Evolutionary conservation across 2,329 filamentous ascomycete species (phyloP), one percentile per base, ranked within the genome.

Genomic region (Diaporthe humulicola): DNA sequence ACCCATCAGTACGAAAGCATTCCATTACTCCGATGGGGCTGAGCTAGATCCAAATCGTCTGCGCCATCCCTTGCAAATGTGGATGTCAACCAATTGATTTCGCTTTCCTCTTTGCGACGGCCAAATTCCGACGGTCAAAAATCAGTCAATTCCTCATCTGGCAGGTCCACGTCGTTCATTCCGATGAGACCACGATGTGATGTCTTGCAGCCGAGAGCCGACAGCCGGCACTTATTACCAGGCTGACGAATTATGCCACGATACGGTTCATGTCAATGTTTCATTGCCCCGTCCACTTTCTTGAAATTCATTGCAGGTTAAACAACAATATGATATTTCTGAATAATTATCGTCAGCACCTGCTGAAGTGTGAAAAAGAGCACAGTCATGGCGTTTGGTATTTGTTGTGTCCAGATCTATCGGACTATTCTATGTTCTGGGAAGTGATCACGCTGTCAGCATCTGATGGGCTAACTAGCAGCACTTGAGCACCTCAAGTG

Each of bases 21-120:
- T 40, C 33, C 30, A 40, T 54, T 14, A 40, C 64, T 54, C 40
- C 64, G 45, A 69, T n/a, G 28, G 64, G 64, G 64, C 64, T 40
- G 64, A 69, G 48, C 48, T 40, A 52, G 48, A 28, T 28, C n/a
- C 48, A 54, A 54, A 54, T 19, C 28, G 48, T 69, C 22, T 38
- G 14, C 19, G 14, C 45, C 64, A 69, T 36, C 64, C 45, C 45
- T 52, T 54, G n/a, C n/a, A 14, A 40, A 38, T 50, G 33, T 30
- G 45, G 38, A 40, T 40, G 28, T 40, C 48, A 30, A n/a, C 15
- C n/a, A 17, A 48, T 22, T 40, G n/a, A 5, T n/a, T 25, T 69
- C 6, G n/a, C 28, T 40, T 38, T 54, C 30, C 17, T 25, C 33
- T 22, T 6, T 40, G 64, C 2, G 4, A 50, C 64, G 48, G 64